A percentile compares a stretch with the other conserved stretches of the same genome.
Evolutionary conservation across 225 moss, liverwort and hornwort genomes (phyloP).

Genomic region (Antitrichia curtipendula): DNA sequence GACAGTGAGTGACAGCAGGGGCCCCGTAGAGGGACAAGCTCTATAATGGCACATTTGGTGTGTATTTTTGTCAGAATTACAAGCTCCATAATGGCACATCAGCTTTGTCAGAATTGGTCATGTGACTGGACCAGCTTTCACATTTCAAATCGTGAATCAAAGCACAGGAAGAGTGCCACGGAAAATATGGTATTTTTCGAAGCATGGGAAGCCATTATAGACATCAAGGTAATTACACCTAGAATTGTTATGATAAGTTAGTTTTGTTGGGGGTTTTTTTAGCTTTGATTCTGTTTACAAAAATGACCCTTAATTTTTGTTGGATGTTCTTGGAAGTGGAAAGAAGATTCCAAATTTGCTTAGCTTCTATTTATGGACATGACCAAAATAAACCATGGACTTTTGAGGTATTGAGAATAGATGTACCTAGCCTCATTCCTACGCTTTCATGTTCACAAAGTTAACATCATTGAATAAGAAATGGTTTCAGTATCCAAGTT

Average conservation of each 20-base stretch:
- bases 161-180: too few relatives aligned
- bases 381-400: neutral
- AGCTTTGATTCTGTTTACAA: too few relatives aligned
- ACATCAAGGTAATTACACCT: neutral
- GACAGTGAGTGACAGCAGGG: neutral
- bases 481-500: neutral
- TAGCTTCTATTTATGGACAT: neutral
- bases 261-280: too few relatives aligned
- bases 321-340: accelerated
- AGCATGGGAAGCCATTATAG: too few relatives aligned
- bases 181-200: too few relatives aligned
- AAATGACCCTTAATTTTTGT: neutral
- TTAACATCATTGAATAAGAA: neutral
- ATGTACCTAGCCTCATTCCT: accelerated
- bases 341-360: neutral
- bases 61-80: neutral
- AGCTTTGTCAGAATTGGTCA: neutral
- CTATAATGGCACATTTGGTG: neutral
- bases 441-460: accelerated
- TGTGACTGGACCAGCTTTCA: neutral
- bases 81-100: neutral
- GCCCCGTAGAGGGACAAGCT: neutral
- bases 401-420: neutral
- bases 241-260: too few relatives aligned
- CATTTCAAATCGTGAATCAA: neutral